phyloP scores from a whole-genome alignment of 2,329 filamentous ascomycete species.

The Monilinia polystroma region DNA sequence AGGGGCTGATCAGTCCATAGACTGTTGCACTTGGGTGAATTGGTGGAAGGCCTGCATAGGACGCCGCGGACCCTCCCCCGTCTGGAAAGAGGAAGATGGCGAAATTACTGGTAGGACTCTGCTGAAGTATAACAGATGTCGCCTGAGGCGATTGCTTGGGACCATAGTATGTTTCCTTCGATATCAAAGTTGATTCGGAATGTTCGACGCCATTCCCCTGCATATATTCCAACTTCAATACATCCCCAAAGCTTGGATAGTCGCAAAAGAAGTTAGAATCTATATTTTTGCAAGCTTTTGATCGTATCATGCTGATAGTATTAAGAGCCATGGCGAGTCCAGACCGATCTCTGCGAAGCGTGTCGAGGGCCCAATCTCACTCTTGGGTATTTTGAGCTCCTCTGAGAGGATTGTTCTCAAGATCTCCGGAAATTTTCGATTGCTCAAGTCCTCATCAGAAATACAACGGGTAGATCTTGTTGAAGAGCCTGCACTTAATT shows the following conservation, averaged over 20 bases:
- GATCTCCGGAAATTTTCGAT: not conserved
- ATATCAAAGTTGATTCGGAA: not conserved
- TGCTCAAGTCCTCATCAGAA: not conserved
- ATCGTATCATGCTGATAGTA: not conserved
- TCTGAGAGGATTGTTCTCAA: conserved; percentile 3
- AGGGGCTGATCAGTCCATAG: conserved; percentile 67
- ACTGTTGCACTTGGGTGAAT: conserved; percentile 50
- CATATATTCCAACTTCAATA: not conserved
- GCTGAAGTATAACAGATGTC: conserved; percentile 45
- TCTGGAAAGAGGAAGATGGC: conserved; percentile 49
- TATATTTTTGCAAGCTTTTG: not conserved
- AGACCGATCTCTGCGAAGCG: conserved; percentile 9
- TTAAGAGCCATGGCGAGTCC: conserved; percentile 14
- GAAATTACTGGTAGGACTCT: conserved; percentile 47
- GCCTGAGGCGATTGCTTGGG: not conserved
- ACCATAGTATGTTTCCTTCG: not conserved
- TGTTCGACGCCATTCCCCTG: not conserved
- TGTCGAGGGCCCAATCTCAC: conserved; percentile 1
- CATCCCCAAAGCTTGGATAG: conserved; percentile 13
- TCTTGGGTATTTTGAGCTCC: not conserved
- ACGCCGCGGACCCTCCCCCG: conserved; percentile 46
- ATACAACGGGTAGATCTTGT: not conserved
- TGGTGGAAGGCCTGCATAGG: conserved; percentile 36
- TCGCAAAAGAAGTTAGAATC: conserved; percentile 1
- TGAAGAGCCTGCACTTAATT: not conserved